A percentile compares a stretch with the other conserved stretches of the same genome.
phyloP scores from a whole-genome alignment of 495 filamentous ascomycete species.

The Trypethelium eluteriae region DNA sequence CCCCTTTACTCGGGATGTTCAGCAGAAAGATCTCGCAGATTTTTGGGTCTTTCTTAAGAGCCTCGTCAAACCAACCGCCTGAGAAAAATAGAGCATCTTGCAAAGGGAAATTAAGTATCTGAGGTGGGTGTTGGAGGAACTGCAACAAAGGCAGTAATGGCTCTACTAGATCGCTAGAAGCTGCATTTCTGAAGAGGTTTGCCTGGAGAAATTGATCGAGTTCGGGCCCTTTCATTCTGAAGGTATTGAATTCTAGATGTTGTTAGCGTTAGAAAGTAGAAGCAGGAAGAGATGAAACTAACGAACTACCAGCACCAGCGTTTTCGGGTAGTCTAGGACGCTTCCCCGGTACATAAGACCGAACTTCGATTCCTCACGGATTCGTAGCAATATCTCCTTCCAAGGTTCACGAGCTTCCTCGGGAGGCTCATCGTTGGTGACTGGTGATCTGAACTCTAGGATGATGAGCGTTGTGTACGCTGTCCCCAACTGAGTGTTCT shows the following conservation, averaged over 20 bases:
- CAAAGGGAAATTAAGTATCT: neutral
- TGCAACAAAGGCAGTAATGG: neutral
- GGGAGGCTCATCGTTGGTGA: neutral
- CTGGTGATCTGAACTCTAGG: neutral
- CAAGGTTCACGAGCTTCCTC: neutral
- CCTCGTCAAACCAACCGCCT: neutral
- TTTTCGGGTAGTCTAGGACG: neutral
- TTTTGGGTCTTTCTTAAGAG: neutral
- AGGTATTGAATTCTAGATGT: neutral
- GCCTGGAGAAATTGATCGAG: no score
- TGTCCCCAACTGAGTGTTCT: no score
- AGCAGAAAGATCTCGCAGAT: neutral
- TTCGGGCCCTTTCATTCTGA: neutral
- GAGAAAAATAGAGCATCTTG: neutral
- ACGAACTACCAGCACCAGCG: neutral
- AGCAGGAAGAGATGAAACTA: neutral
- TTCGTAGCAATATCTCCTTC: neutral
- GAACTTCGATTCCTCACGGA: neutral
- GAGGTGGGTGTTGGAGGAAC: neutral
- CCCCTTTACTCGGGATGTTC: neutral
- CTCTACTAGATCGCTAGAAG: neutral
- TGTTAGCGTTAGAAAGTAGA: neutral
- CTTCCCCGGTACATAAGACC: neutral
- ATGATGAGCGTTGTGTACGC: neutral
- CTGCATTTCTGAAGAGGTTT: neutral